phyloP scores from a whole-genome alignment of 768 basidiomycete species.

The Symmetrospora coprosmae region DNA sequence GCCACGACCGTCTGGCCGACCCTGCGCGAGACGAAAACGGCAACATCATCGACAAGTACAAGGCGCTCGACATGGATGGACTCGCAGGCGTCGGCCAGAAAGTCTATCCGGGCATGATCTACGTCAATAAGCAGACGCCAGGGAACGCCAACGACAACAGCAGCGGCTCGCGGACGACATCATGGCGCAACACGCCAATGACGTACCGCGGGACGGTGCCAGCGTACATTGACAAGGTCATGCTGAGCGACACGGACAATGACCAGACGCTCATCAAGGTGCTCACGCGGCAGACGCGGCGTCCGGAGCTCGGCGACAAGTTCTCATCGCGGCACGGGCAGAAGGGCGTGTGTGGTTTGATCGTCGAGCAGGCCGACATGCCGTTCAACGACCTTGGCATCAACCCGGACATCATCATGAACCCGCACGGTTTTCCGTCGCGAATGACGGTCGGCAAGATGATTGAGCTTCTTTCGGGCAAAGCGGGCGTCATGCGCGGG shows the following conservation, averaged over 20 bases:
- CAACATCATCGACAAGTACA: conserved; percentile 63
- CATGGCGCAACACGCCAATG: conserved; percentile 81
- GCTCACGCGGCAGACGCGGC: conserved; percentile 84
- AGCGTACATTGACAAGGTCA: conserved; percentile 90
- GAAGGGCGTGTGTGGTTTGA: conserved; percentile 96
- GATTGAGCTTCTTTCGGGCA: conserved; percentile 93
- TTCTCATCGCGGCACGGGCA: conserved; percentile 98
- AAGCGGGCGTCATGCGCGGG: conserved; percentile 82
- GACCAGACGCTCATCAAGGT: conserved; percentile 85
- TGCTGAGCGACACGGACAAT: conserved; percentile 91
- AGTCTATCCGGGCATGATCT: conserved; percentile 81
- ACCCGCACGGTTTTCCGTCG: conserved; percentile 97
- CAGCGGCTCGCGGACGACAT: conserved; percentile 6
- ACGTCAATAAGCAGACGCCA: conserved; percentile 93
- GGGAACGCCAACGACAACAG: conserved; percentile 73
- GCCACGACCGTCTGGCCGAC: conserved; percentile 86
- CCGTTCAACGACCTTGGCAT: conserved; percentile 98
- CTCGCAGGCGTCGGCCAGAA: conserved; percentile 88
- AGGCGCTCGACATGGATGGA: conserved; percentile 81
- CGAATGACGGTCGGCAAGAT: conserved; percentile 90
- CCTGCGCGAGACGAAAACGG: conserved; percentile 75
- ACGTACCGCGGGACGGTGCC: conserved; percentile 85
- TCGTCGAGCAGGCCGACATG: conserved; percentile 98
- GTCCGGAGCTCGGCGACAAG: conserved; percentile 95
- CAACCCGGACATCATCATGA: conserved; percentile 86